Conservation (phyloP, 2,329 filamentous ascomycete species). For the Monosporascus cannonballus region DNA sequence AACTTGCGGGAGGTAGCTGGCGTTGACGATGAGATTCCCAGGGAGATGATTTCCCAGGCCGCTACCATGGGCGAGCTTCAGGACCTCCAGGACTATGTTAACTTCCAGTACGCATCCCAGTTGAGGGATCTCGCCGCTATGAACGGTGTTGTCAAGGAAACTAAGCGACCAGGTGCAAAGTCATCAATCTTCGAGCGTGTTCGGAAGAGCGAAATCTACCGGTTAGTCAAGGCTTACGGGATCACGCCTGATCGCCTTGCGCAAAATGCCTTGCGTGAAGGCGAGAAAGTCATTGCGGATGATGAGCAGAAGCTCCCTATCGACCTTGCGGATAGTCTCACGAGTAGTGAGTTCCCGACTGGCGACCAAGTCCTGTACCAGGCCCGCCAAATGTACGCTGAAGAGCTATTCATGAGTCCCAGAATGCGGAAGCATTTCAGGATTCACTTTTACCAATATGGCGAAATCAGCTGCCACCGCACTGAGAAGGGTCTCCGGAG, state of each 20-base stretch:
- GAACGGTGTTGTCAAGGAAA: conserved; percentile 56
- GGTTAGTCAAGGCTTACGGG: conserved; percentile 81
- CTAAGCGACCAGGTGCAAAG: conserved; percentile 77
- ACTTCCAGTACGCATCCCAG: conserved; percentile 84
- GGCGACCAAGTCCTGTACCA: conserved; percentile 70
- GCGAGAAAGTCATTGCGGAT: conserved; percentile 75
- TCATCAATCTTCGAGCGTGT: conserved; percentile 79
- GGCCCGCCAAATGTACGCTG: conserved; percentile 81
- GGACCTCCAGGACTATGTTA: conserved; percentile 91
- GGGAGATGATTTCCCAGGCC: conserved; percentile 74
- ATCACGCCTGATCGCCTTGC: conserved; percentile 86
- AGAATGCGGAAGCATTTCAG: conserved; percentile 85
- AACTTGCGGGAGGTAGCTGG: conserved; percentile 58
- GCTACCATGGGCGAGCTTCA: conserved; percentile 92
- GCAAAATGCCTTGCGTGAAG: conserved; percentile 74
- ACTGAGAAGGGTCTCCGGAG: conserved; percentile 91
- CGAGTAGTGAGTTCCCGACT: conserved; percentile 68
- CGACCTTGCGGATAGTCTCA: conserved; percentile 76
- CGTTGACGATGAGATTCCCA: conserved; percentile 67
- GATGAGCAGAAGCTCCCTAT: conserved; percentile 75
- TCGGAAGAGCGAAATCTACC: conserved; percentile 71
- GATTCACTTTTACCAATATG: conserved; percentile 74
- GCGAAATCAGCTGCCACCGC: conserved; percentile 77
- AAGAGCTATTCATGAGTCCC: conserved; percentile 83
- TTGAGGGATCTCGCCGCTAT: conserved; percentile 71